Evolutionary conservation across 768 basidiomycete genomes (phyloP).

Genomic region (Trametes meyenii): DNA sequence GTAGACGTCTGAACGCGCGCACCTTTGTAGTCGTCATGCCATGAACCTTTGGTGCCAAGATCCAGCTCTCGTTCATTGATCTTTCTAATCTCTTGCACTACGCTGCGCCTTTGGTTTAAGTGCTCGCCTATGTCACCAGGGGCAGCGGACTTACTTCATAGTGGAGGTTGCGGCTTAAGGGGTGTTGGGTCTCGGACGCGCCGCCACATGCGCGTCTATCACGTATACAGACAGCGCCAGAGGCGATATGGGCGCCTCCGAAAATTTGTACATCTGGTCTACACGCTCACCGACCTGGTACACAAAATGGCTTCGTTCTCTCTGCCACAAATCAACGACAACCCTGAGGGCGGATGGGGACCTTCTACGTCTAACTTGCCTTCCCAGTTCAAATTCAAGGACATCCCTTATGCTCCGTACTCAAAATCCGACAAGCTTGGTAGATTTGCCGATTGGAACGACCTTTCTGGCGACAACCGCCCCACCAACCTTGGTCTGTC

Average conservation of each 20-base stretch:
- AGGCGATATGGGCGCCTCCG: conserved; percentile 11
- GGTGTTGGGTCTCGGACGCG: background rate
- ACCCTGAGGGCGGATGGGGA: conserved; percentile 93
- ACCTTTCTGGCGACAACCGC: conserved; percentile 64
- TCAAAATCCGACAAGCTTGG: conserved; percentile 99
- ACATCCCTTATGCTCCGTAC: conserved; percentile 98
- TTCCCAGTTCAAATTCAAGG: conserved; percentile 94
- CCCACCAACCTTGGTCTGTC: conserved; percentile 53
- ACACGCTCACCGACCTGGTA: conserved; percentile 15
- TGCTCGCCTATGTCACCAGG: background rate
- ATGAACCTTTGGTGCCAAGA: conserved; percentile 72
- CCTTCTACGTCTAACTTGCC: conserved; percentile 83
- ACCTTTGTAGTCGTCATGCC: conserved; percentile 98
- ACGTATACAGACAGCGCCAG: background rate
- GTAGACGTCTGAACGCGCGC: conserved; percentile 17
- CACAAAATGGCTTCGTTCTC: conserved; percentile 74
- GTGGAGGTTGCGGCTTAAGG: conserved; percentile 11
- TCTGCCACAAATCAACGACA: conserved; percentile 87
- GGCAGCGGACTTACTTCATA: conserved; percentile 68
- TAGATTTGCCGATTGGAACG: conserved; percentile 98
- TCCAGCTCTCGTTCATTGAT: conserved; percentile 93
- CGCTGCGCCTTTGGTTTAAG: conserved; percentile 48
- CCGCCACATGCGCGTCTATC: conserved; percentile 21
- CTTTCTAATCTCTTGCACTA: conserved; percentile 89
- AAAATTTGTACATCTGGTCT: conserved; percentile 24